phyloP scores from a whole-genome alignment of 1,139 yeast species.

The Candida glucosophila region DNA sequence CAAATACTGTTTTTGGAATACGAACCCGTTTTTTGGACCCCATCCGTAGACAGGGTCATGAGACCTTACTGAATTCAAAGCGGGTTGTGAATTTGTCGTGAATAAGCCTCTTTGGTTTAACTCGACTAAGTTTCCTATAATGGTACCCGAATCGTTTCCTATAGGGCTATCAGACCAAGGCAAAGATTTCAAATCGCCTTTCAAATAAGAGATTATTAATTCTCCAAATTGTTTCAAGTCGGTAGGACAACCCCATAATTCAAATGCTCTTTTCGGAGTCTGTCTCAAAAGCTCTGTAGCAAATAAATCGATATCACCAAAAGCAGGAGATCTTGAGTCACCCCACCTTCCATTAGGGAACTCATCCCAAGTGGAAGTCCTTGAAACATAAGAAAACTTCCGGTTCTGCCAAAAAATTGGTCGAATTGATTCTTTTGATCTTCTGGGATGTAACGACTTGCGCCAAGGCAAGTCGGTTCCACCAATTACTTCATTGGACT shows the following conservation, averaged over 20 bases:
- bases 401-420: slow-evolving; percentile 97
- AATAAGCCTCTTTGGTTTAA: slow-evolving; percentile 62
- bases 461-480: slow-evolving; percentile 71
- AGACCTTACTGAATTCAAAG: slow-evolving; percentile 72
- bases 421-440: slow-evolving; percentile 77
- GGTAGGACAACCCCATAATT: slow-evolving; percentile 82
- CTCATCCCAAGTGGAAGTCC: slow-evolving; percentile 94
- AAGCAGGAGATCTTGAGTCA: slow-evolving; percentile 88
- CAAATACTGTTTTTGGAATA: slow-evolving; percentile 86
- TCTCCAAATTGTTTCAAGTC: slow-evolving; percentile 48
- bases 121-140: slow-evolving; percentile 49
- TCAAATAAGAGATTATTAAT: slow-evolving; percentile 56
- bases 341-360: slow-evolving; percentile 96
- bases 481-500: slow-evolving; percentile 31
- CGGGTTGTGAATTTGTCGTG: slow-evolving; percentile 94
- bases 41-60: slow-evolving; percentile 74
- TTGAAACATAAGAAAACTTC: slow-evolving; percentile 78
- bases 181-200: slow-evolving; percentile 62
- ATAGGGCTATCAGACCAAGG: slow-evolving; percentile 97
- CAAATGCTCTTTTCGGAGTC: slow-evolving; percentile 70
- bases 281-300: slow-evolving; percentile 75
- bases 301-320: slow-evolving; percentile 74
- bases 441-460: slow-evolving; percentile 73
- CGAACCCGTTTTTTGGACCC: slow-evolving; percentile 93
- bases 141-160: slow-evolving; percentile 63